Conservation (phyloP, 805 yeast species). For the Metschnikowia peoriensis region DNA sequence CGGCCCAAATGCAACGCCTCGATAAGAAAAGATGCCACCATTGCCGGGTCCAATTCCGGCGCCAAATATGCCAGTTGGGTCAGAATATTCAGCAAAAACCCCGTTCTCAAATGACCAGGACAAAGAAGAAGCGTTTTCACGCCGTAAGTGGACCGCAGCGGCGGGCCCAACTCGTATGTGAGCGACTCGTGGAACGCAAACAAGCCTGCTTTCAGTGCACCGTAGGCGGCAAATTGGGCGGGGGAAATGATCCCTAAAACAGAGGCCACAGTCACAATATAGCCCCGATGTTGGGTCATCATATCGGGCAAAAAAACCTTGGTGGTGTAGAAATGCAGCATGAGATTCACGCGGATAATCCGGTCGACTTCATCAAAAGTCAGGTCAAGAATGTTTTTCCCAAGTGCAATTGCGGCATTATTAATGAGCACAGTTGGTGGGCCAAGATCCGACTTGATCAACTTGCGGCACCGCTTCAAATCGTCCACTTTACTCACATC, state of each 20-base stretch:
- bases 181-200: slow-evolving; percentile 83
- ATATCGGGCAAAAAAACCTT: slow-evolving; percentile 73
- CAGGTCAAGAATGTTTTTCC: slow-evolving; percentile 54
- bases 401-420: slow-evolving; percentile 78
- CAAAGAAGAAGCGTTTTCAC: slow-evolving; percentile 74
- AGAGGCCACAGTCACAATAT: slow-evolving; percentile 77
- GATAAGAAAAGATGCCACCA: slow-evolving; percentile 60
- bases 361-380: slow-evolving; percentile 57
- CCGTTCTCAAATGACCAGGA: slow-evolving; percentile 83
- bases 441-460: slow-evolving; percentile 52
- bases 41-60: slow-evolving; percentile 71
- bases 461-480: slow-evolving; percentile 39
- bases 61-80: slow-evolving; percentile 79
- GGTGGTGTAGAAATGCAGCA: slow-evolving; percentile 67
- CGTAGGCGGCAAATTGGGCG: slow-evolving; percentile 76
- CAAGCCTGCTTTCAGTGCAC: slow-evolving; percentile 86
- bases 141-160: slow-evolving; percentile 44
- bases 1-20: slow-evolving; percentile 57
- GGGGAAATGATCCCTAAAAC: slow-evolving; percentile 85
- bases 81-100: slow-evolving; percentile 66
- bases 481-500: slow-evolving; percentile 60
- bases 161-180: slow-evolving; percentile 63
- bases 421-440: slow-evolving; percentile 67
- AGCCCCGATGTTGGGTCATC: slow-evolving; percentile 62
- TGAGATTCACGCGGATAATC: slow-evolving; percentile 63